These are phyloP conservation scores for Aspergillus brunneoviolaceus DNA, from an alignment of 2,329 filamentous ascomycete species.

Conservation along the genomic window DNA sequence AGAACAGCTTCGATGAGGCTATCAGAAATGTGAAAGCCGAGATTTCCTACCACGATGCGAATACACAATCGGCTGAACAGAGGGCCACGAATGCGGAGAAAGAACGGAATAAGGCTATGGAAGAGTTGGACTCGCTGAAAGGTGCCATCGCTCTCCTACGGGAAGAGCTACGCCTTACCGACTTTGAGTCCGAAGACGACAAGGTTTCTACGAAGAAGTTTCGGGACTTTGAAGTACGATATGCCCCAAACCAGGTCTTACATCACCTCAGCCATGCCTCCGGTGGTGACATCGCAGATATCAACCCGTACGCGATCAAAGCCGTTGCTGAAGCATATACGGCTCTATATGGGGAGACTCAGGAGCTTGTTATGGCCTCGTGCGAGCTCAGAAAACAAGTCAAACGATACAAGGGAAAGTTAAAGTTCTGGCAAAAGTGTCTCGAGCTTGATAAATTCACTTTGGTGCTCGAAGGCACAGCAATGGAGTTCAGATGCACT, in stretches of 20 bases:
- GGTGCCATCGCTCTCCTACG: slow-evolving; percentile 23
- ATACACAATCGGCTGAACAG: slow-evolving; percentile 24
- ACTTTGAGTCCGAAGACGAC: slow-evolving; percentile 14
- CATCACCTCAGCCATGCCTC: slow-evolving; percentile 4
- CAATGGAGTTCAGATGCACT: slow-evolving; percentile 30
- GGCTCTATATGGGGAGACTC: slow-evolving; percentile 32
- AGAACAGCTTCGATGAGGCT: slow-evolving; percentile 30
- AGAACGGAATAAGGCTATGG: slow-evolving; percentile 17
- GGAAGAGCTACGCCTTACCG: slow-evolving; percentile 21
- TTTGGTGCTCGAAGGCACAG: slow-evolving; percentile 26
- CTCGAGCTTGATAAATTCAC: slow-evolving; percentile 33
- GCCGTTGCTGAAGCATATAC: slow-evolving; percentile 31
- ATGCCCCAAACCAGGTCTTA: slow-evolving; percentile 28
- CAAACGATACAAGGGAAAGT: slow-evolving; percentile 36
- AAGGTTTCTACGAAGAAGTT: slow-evolving; percentile 17
- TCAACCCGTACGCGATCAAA: slow-evolving; percentile 18
- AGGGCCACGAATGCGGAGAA: slow-evolving; percentile 21
- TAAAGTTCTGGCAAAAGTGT: slow-evolving; percentile 30
- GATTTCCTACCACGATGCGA: slow-evolving; percentile 23
- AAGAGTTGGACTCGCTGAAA: slow-evolving; percentile 23
- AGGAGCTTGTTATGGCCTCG: slow-evolving; percentile 28
- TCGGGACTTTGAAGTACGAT: slow-evolving; percentile 25
- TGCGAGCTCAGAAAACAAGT: slow-evolving; percentile 30
- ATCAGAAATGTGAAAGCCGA: slow-evolving; percentile 26
- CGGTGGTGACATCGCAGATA: not conserved